A percentile compares a stretch with the other conserved stretches of the same genome.
phyloP scores from a whole-genome alignment of 208 protist species.

The Crithidia fasciculata region DNA sequence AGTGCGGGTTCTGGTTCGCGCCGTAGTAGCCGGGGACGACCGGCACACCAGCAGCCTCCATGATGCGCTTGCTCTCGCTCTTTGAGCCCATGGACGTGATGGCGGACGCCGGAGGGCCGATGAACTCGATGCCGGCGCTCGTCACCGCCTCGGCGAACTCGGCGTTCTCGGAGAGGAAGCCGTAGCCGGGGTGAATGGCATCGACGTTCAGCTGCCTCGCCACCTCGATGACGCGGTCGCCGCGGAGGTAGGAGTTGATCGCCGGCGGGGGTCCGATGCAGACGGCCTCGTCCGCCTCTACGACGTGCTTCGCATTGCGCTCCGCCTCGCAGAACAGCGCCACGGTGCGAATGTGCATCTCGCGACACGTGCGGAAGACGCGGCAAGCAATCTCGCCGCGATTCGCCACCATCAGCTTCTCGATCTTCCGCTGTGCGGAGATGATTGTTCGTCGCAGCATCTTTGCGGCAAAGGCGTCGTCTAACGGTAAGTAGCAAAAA shows the following conservation, averaged over 20 bases:
- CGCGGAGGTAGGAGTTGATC: conserved; percentile 87
- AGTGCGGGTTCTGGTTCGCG: conserved; percentile 42
- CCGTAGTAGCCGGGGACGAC: conserved; percentile 36
- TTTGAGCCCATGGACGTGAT: conserved; percentile 96
- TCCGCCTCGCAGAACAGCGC: conserved; percentile 96
- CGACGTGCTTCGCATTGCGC: conserved; percentile 90
- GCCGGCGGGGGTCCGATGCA: conserved; percentile 64
- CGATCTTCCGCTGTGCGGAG: conserved; percentile 40
- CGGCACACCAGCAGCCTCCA: conserved; percentile 58
- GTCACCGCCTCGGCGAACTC: conserved; percentile 83
- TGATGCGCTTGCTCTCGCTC: conserved; percentile 90
- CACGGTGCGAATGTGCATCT: conserved; percentile 95
- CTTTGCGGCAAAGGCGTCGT: background rate
- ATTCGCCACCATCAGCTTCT: conserved; percentile 97
- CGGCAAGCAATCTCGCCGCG: conserved; percentile 98
- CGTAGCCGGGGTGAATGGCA: conserved; percentile 97
- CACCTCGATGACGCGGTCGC: conserved; percentile 92
- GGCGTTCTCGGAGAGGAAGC: conserved; percentile 97
- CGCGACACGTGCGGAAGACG: conserved; percentile 92
- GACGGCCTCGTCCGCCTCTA: conserved; percentile 87
- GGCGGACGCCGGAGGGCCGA: conserved; percentile 92
- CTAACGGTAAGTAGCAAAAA: background rate
- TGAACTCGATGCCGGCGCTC: conserved; percentile 88
- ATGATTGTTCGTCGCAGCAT: conserved; percentile 34
- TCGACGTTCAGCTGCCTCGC: conserved; percentile 81